Conservation (phyloP, 352 stramenopile species). For the Phytophthora parvispora region DNA sequence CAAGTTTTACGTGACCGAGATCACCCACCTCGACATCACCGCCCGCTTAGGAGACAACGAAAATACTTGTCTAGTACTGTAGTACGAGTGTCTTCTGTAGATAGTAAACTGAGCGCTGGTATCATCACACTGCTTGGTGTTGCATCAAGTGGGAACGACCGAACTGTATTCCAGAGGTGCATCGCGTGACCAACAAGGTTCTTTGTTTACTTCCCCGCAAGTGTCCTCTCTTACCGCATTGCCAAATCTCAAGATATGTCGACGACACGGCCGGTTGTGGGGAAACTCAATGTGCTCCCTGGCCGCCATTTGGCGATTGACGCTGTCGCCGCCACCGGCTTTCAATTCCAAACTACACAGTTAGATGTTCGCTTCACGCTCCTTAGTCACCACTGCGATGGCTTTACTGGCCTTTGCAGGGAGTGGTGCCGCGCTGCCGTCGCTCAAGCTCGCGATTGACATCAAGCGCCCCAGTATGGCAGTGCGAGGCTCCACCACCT, state of each 20-base stretch:
- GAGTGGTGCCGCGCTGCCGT: constrained; percentile 12
- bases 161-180: not conserved
- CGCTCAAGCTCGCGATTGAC: constrained; percentile 36
- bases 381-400: not conserved
- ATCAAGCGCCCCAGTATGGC: constrained; percentile 54
- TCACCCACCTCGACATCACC: no score
- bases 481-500: constrained; percentile 41
- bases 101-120: not conserved
- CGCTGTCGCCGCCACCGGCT: not conserved
- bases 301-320: constrained; percentile 10
- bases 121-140: no score
- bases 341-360: not conserved
- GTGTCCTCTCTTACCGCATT: not conserved
- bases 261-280: not conserved
- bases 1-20: no score
- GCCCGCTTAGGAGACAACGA: no score
- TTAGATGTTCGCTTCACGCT: constrained; percentile 9
- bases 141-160: not conserved
- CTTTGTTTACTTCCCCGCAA: no score
- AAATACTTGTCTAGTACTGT: no score
- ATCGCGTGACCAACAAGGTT: no score
- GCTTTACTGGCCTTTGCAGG: not conserved
- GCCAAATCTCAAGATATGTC: constrained; percentile 14
- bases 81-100: not conserved
- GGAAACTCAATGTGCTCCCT: not conserved